Evolutionary conservation across 2,329 filamentous ascomycete species (phyloP), one percentile per base, ranked within the genome.

Genomic region (Lomentospora prolificans): DNA sequence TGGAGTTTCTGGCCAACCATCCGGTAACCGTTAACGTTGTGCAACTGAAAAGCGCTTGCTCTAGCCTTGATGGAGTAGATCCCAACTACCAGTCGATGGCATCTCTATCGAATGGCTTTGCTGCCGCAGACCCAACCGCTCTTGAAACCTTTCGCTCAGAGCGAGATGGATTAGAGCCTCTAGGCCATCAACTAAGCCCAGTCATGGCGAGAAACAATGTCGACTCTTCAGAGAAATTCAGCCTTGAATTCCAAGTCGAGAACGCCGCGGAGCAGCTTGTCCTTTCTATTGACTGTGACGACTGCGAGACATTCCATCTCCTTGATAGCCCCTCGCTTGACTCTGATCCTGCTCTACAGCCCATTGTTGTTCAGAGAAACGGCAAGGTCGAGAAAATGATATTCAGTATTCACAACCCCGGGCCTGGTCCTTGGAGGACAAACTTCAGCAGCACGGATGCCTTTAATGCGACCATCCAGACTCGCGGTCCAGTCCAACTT

Each of bases 381-480:
- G 44, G 10, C 2, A 5, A 22, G 22, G 4, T 33, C 3, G n/a
- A 44, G 17, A 25, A 31, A n/a, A 30, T 44, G 36, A 30, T n/a
- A 8, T 50, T 55, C 39, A 31, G 10, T 19, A 48, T 48, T 8
- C 19, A 48, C 44, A 48, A 48, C 22, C n/a, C 48, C 48, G 5
- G 57, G 25, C 19, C 27, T 1, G 57, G 58, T 4, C 28, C 58
- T 19, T 58, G 59, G 58, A 53, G 39, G 10, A 22, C 51, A 24
- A 22, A 48, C 25, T 33, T 58, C 12, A 17, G 54, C 24, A 39
- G 51, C 10, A 48, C 55, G 14, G n/a, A 24, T 7, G 44, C n/a
- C 2, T 59, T 57, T 57, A 51, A 57, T 17, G 14, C 59, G 12
- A 55, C 52, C 33, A 55, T 53, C 24, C 55, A 57, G 39, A 57